Percentiles rank a stretch among this genome's conserved stretches.
phyloP scores from a whole-genome alignment of 2,329 filamentous ascomycete genomes.

The Venturia effusa region DNA sequence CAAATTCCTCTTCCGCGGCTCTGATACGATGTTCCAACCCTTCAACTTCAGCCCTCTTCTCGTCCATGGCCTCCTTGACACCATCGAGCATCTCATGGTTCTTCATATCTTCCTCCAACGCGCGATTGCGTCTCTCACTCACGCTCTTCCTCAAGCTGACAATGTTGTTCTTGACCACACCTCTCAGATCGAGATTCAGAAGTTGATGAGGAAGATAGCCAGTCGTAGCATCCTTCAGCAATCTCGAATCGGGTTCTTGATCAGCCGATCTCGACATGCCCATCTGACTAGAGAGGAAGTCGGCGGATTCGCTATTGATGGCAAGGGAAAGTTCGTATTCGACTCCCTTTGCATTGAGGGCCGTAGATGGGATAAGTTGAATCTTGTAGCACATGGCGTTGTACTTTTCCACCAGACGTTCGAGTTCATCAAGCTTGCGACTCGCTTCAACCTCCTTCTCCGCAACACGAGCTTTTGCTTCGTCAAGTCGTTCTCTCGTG shows the following conservation, averaged over 20 bases:
- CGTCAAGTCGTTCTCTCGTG: conserved; percentile 65
- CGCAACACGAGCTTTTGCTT: conserved; percentile 68
- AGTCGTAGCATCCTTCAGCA: conserved; percentile 69
- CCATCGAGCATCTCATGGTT: conserved; percentile 88
- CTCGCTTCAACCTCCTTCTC: conserved; percentile 86
- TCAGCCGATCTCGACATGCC: conserved; percentile 31
- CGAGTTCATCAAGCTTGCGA: conserved; percentile 80
- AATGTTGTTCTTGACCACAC: conserved; percentile 70
- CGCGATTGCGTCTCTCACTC: conserved; percentile 71
- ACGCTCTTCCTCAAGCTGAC: conserved; percentile 75
- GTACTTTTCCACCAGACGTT: conserved; percentile 79
- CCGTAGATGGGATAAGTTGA: conserved; percentile 74
- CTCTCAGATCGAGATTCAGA: conserved; percentile 77
- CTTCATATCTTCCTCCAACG: conserved; percentile 85
- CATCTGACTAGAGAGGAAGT: conserved; percentile 51
- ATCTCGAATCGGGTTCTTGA: conserved; percentile 53
- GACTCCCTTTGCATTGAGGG: conserved; percentile 71
- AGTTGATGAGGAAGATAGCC: conserved; percentile 87
- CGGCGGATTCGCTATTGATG: conserved; percentile 57
- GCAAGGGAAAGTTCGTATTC: conserved; percentile 78
- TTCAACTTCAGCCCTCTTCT: conserved; percentile 88
- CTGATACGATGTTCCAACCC: conserved; percentile 79
- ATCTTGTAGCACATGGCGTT: conserved; percentile 93
- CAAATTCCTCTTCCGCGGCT: conserved; percentile 85
- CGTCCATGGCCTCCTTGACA: conserved; percentile 93